Evolutionary conservation across 768 basidiomycete species (phyloP), one percentile per base, ranked within the genome.

Genomic region (Nevesoporus exiguus): DNA sequence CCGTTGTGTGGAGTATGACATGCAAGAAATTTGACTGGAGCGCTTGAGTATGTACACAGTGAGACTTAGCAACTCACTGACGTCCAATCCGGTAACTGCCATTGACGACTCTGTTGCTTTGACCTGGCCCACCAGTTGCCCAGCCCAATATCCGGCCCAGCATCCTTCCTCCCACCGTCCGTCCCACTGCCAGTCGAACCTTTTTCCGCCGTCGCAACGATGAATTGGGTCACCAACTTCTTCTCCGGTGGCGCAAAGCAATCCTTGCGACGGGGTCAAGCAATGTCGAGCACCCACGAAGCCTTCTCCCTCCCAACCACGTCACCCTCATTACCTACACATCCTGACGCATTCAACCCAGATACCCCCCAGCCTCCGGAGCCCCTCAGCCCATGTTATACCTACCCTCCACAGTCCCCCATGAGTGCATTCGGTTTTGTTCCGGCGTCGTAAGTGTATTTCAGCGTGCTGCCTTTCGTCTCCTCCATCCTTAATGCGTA

Each of bases 231-330:
- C 46, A 72, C 78, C 27, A 81, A 82, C 60, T 74, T 88, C 52
- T 90, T 90, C 71, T 76, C 80, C 21, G 66, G 77, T 49, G 77
- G 80, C 58, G 70, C 69, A 46, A 66, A 76, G 24, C 77, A 80
- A 64, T 77, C 76, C 57, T 64, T 76, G 31, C 73, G 83, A 54
- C 79, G 78, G 66, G 79, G 80, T 51, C 84, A 86, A 69, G 82
- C 88, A 27, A 81, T 93, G 60, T 82, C 81, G 30, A 83, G 83
- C 15, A 94, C 93, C 7, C 83, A 88, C 66, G 92, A 94, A 68
- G 92, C 93, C 57, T 95, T 95, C 73, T 88, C 89, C 46, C 77
- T 96, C 31, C 89, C 90, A 42, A 83, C 83, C 3, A 81, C 84
- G 24, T 88, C 88, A 24, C 88, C 88, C 15, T 73, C 74, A 51